phyloP scores from a whole-genome alignment of 75 land plant genomes.

The Cryptomeria japonica region DNA sequence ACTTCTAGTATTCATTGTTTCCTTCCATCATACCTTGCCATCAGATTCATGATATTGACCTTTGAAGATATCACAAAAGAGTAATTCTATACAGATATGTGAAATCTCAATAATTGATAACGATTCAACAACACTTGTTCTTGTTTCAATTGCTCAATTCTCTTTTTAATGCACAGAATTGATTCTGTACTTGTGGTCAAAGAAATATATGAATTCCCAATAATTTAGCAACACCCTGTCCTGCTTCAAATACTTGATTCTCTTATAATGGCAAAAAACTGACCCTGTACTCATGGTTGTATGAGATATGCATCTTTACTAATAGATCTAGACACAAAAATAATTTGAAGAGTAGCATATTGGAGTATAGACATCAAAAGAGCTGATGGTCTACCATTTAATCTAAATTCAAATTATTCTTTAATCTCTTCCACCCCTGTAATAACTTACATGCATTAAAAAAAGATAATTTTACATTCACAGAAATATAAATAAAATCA shows the following conservation, averaged over 20 bases:
- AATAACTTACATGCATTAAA: not conserved
- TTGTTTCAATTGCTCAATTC: not conserved
- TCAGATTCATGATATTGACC: too few relatives aligned
- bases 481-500: constrained; percentile 23
- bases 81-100: too few relatives aligned
- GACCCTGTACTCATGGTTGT: not conserved
- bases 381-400: not conserved
- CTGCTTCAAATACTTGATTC: not conserved
- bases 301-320: not conserved
- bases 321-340: not conserved
- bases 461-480: not conserved
- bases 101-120: too few relatives aligned
- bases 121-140: not conserved
- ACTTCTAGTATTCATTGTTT: too few relatives aligned
- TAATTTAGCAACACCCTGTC: not conserved
- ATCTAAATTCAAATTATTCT: not conserved
- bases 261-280: not conserved
- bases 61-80: too few relatives aligned
- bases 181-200: not conserved
- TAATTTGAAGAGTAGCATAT: not conserved
- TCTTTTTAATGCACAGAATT: not conserved
- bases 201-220: not conserved
- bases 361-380: not conserved
- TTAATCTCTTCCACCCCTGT: not conserved
- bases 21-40: too few relatives aligned